A percentile compares a stretch with the other conserved stretches of the same genome.
Evolutionary conservation across 805 yeast species (phyloP).

Genomic region (Lipomyces spencermartinsiae): DNA sequence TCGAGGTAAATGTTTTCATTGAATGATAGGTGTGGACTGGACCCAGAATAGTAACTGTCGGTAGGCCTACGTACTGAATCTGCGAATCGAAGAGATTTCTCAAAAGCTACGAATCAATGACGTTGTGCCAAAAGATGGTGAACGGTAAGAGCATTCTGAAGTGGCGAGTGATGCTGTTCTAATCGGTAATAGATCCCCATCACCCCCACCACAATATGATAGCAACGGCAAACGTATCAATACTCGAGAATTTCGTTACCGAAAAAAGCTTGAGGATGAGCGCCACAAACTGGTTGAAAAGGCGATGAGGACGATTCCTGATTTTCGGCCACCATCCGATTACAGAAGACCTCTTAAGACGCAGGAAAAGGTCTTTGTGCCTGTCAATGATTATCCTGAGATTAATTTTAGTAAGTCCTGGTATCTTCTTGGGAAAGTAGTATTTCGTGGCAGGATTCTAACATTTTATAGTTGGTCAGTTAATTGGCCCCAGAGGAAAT

Average conservation of each 20-base stretch:
- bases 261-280: constrained; percentile 72
- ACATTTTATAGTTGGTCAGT: constrained; percentile 63
- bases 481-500: constrained; percentile 95
- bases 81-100: constrained; percentile 82
- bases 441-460: neutral
- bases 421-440: neutral
- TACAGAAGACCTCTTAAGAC: constrained; percentile 75
- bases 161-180: neutral
- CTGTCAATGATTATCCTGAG: constrained; percentile 85
- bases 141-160: constrained; percentile 45
- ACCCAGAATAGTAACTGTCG: neutral
- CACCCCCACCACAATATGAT: constrained; percentile 95
- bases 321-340: constrained; percentile 79
- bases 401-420: constrained; percentile 64
- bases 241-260: constrained; percentile 74
- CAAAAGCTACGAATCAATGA: constrained; percentile 60
- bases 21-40: no score
- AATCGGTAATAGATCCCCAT: constrained; percentile 58
- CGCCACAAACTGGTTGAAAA: constrained; percentile 77
- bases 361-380: constrained; percentile 81
- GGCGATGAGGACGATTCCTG: constrained; percentile 74
- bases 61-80: constrained; percentile 61
- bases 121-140: constrained; percentile 54
- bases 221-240: constrained; percentile 80
- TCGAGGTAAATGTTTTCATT: constrained; percentile 54